phyloP scores from a whole-genome alignment of 2,329 filamentous ascomycete species.

The Beauveria medogensis region DNA sequence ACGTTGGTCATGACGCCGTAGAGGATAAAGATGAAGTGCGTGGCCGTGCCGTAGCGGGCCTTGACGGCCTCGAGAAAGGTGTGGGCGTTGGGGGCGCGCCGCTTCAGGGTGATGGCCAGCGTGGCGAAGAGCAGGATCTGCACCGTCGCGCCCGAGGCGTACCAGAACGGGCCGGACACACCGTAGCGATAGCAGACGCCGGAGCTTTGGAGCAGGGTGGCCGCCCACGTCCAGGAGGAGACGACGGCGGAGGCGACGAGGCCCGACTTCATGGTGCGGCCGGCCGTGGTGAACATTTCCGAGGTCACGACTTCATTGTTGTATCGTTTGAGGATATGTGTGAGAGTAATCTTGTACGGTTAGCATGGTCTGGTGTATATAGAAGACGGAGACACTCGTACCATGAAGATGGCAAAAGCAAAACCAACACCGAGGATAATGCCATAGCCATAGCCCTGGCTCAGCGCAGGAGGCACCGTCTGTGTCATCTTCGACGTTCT shows the following conservation, averaged over 20 bases:
- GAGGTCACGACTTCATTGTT: conserved; percentile 70
- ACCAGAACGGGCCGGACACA: conserved; percentile 52
- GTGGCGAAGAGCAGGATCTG: conserved; percentile 88
- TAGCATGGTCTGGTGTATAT: neutral
- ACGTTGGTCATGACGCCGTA: conserved; percentile 83
- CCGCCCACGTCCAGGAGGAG: conserved; percentile 89
- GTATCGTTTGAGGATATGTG: conserved; percentile 57
- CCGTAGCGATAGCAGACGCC: conserved; percentile 79
- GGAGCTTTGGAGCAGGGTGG: conserved; percentile 70
- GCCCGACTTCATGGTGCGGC: conserved; percentile 80
- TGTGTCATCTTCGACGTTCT: neutral
- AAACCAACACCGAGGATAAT: conserved; percentile 68
- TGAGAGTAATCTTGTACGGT: conserved; percentile 48
- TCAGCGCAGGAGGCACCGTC: conserved; percentile 28
- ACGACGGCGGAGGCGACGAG: conserved; percentile 86
- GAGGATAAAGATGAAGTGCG: conserved; percentile 71
- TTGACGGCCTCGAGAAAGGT: conserved; percentile 76
- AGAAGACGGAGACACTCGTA: conserved; percentile 14
- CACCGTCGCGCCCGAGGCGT: conserved; percentile 65
- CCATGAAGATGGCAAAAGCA: conserved; percentile 65
- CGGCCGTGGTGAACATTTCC: conserved; percentile 87
- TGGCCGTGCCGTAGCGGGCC: conserved; percentile 63
- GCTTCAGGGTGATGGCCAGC: conserved; percentile 81
- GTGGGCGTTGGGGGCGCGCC: conserved; percentile 79
- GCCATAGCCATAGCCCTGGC: conserved; percentile 66